These are phyloP conservation scores for Globisporangium irregulare DNA, from an alignment of 352 stramenopile species.

Conservation along the genomic window DNA sequence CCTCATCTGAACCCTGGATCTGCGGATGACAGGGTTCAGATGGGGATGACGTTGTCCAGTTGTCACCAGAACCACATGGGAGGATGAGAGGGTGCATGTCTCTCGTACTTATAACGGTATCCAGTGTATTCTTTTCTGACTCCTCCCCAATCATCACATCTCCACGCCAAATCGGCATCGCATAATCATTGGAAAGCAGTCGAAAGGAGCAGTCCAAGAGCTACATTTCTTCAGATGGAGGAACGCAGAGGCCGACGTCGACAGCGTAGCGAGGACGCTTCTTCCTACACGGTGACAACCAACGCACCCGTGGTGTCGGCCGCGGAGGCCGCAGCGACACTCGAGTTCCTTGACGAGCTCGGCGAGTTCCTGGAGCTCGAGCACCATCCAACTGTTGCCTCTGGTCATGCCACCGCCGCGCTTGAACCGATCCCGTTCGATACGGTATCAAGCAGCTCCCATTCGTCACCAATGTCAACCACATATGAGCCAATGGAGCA, in stretches of 20 bases:
- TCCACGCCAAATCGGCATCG: not conserved
- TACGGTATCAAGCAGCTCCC: not conserved
- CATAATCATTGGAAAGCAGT: not conserved
- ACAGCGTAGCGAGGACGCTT: not conserved
- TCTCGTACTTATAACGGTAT: not conserved
- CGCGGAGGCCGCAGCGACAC: not conserved
- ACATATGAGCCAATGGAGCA: not conserved
- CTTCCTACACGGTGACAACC: not conserved
- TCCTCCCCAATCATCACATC: not conserved
- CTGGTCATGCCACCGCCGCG: not conserved
- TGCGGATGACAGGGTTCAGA: not conserved
- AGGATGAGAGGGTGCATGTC: too few species aligned
- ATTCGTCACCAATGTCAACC: not conserved
- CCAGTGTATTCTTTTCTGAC: not conserved
- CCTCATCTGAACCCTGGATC: not conserved
- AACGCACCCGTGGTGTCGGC: not conserved
- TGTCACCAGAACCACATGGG: not conserved
- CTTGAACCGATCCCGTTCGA: slow-evolving; percentile 1
- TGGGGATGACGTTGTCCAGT: not conserved
- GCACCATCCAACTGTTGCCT: not conserved
- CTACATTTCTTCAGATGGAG: not conserved
- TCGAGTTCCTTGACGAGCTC: slow-evolving; percentile 3
- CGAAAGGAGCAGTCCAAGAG: too few species aligned
- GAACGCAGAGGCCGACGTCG: not conserved
- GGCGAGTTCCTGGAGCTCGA: slow-evolving; percentile 4